A percentile compares a stretch with the other conserved stretches of the same genome.
Evolutionary conservation across 192 early-diverging fungal species (phyloP).

Genomic region (Coemansia sp.): DNA sequence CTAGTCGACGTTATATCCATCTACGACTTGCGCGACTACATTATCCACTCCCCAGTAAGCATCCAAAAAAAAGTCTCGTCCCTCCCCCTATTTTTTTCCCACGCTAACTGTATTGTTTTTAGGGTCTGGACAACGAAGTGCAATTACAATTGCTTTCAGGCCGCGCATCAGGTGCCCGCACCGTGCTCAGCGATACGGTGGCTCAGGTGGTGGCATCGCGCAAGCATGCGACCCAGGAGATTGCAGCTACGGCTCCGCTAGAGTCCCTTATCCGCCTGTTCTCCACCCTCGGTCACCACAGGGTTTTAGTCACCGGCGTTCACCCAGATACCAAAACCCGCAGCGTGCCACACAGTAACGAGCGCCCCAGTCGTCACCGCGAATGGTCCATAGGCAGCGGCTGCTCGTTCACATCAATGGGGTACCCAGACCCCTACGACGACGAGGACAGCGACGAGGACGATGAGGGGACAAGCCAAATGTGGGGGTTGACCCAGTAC

Average conservation of each 20-base stretch:
- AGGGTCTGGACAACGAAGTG: constrained; percentile 44
- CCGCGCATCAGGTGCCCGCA: constrained; percentile 30
- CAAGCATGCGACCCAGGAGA: constrained; percentile 42
- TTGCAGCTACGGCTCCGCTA: constrained; percentile 29
- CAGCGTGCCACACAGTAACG: neutral
- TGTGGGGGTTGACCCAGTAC: constrained; percentile 50
- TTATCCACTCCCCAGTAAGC: constrained; percentile 34
- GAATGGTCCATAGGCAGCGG: constrained; percentile 2
- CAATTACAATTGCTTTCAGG: constrained; percentile 42
- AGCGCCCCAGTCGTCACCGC: neutral
- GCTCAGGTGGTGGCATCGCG: constrained; percentile 42
- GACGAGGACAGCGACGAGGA: constrained; percentile 12
- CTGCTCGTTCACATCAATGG: constrained; percentile 1
- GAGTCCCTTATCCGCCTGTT: constrained; percentile 42
- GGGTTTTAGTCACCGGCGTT: constrained; percentile 32
- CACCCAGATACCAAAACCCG: neutral
- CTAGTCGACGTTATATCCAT: constrained; percentile 50
- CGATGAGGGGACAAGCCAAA: neutral
- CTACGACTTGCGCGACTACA: constrained; percentile 49
- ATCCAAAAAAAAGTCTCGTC: neutral
- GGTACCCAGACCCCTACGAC: neutral
- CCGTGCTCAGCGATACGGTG: constrained; percentile 29
- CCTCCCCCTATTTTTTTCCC: neutral
- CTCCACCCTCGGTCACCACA: constrained; percentile 31
- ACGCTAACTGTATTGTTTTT: neutral